Conservation (phyloP, 306 rosid genomes). For the Castanospermum australe region DNA sequence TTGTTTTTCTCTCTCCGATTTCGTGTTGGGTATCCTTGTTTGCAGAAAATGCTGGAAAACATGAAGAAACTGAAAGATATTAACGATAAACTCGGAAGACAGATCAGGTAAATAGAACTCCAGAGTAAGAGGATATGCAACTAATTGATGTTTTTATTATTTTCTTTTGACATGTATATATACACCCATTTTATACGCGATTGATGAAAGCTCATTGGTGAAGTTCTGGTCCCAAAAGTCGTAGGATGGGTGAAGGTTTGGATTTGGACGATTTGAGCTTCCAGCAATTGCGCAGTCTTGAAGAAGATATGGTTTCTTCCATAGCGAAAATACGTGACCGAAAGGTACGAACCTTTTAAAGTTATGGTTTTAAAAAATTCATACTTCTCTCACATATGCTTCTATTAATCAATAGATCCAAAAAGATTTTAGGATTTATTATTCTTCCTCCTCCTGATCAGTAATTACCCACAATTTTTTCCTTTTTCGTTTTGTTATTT, state of each 20-base stretch:
- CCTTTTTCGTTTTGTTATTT: no score
- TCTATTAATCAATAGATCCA: neutral
- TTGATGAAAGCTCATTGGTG: neutral
- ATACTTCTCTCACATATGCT: neutral
- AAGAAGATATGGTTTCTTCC: slow-evolving; percentile 47
- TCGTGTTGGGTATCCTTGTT: neutral
- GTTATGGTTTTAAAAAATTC: neutral
- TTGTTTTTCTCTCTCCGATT: neutral
- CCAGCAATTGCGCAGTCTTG: slow-evolving; percentile 58
- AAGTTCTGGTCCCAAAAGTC: slow-evolving; percentile 41
- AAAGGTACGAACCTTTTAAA: slow-evolving; percentile 45
- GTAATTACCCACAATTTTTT: neutral
- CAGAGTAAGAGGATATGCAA: neutral
- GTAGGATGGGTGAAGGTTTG: slow-evolving; percentile 69
- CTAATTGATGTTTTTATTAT: neutral
- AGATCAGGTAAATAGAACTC: slow-evolving; percentile 57
- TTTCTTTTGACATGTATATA: neutral
- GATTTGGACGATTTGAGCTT: slow-evolving; percentile 50
- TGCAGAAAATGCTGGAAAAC: slow-evolving; percentile 67
- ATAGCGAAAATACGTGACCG: slow-evolving; percentile 50
- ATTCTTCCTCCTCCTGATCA: neutral
- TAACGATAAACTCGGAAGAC: slow-evolving; percentile 62
- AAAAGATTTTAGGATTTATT: neutral
- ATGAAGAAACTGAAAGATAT: slow-evolving; percentile 60
- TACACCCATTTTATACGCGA: neutral